Base-by-base conservation (phyloP, 345 rosid genomes). In the Aurinia saxatilis region DNA sequence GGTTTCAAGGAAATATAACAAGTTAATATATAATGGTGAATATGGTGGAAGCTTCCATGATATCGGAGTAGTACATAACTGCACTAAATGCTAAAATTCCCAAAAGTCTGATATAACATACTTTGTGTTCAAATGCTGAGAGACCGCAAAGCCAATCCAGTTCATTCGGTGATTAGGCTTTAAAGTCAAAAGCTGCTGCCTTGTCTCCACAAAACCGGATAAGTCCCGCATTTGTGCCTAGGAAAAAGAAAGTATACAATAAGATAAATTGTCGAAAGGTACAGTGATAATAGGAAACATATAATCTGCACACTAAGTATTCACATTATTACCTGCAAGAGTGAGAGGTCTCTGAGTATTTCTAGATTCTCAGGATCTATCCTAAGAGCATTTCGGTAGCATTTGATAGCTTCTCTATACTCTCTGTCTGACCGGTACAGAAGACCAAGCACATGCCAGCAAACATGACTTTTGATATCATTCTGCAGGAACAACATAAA, bases 171-270 rank as follows among this genome's bases (percentile, higher is more conserved):
- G 99, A 79, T 90, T 95, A 63, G 99, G 96, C 71, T 95, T 95
- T 73, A 95, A 67, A 52, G 90, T 82, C 73, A 93, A 73, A 60
- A 95, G 96, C 74, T 83, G 93, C 46, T 86, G 99, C 66, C 99
- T 86, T 50, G 99, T 95, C 81, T 90, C 93, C 63, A 95, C 96
- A 80, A 95, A 95, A 35, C 96, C 98, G 2, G 86, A 53, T 79
- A 90, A 79, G 79, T 95, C 99, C 50, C 99, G 92, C 98, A 90
- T 95, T 81, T 95, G 99, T 65, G 99, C 97, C 99, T 95, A 82
- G 57, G 44, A 65, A 36, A 45, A 33, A 52, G 10, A 65, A 66
- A 46, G 42, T 9, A 72, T 35, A 35, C 42, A 17, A 45, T 42
- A 45, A 36, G 36, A 51, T 45, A 41, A 36, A 45, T 1, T 60